Evolutionary conservation across 2,329 filamentous ascomycete species (phyloP), one percentile per base, ranked within the genome.

Genomic region (Tolypocladium capitatum): DNA sequence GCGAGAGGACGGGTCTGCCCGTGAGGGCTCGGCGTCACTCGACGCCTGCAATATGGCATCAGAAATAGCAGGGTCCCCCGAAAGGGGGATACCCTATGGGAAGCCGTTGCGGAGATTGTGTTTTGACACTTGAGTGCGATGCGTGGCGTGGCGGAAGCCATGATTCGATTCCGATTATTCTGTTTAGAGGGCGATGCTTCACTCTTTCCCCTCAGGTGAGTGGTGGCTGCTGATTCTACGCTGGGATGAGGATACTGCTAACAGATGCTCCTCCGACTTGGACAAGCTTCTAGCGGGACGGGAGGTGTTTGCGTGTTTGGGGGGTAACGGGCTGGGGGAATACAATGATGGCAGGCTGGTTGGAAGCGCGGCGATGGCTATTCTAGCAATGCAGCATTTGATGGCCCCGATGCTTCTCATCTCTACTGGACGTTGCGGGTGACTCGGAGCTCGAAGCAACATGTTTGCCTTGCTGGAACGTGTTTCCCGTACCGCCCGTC

Each of bases 91-190:
- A 24, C 42, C 51, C 52, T 54, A 20, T 54, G 53, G 53, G 52
- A 55, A 55, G 53, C 49, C 49, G 46, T 53, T 55, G 53, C 53
- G 53, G 46, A 54, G 53, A 54, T 55, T 55, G 53, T 55, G 53
- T 54, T 31, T 46, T 47, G 43, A 54, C 53, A 55, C 53, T 55
- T 55, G 49, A 55, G 53, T 55, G 53, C 53, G 53, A 55, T 55
- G 53, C 52, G 53, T 51, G 53, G 53, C 53, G 51, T 54, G 49
- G 53, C 51, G 21, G 27, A 20, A 46, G 51, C 51, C 53, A 54
- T 54, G 48, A 54, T 55, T 55, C 53, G 53, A 55, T 55, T 55
- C 53, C 53, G 53, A 55, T 55, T 55, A 55, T 49, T 55, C 53
- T 55, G 53, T 50, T 46, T 47, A 43, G 53, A 54, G 53, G 52